A percentile compares a stretch with the other conserved stretches of the same genome.
These are phyloP conservation scores for Abrus pulchellus DNA, from an alignment of 306 rosid species.

Conservation along the genomic window DNA sequence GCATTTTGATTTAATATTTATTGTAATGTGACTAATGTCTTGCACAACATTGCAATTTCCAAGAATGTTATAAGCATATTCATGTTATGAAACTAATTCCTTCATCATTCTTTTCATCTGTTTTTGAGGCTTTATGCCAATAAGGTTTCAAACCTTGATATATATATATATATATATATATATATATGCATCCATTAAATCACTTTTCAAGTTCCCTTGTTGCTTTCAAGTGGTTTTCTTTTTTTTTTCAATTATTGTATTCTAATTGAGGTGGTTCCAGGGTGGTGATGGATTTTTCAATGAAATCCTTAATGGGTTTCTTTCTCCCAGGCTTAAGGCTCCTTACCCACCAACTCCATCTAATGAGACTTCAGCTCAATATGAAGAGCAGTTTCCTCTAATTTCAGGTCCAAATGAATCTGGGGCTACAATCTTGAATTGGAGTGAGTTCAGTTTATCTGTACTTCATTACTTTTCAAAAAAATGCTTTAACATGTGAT, in stretches of 20 bases:
- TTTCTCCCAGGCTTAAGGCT: conserved; percentile 82
- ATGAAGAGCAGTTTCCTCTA: conserved; percentile 70
- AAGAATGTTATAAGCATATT: conserved; percentile 14
- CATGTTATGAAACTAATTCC: conserved; percentile 18
- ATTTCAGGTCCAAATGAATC: conserved; percentile 57
- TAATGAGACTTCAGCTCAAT: conserved; percentile 58
- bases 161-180: neutral
- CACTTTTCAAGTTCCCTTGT: conserved; percentile 23
- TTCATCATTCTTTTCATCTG: conserved; percentile 27
- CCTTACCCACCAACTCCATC: conserved; percentile 86
- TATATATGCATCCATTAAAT: conserved; percentile 35
- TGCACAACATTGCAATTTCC: neutral
- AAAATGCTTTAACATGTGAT: conserved; percentile 45
- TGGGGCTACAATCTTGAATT: conserved; percentile 52
- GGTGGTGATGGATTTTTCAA: conserved; percentile 99
- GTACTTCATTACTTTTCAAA: conserved; percentile 41
- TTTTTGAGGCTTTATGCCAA: conserved; percentile 26
- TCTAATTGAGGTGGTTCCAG: conserved; percentile 63
- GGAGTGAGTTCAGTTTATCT: conserved; percentile 60
- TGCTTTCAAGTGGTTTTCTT: conserved; percentile 42
- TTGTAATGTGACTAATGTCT: neutral
- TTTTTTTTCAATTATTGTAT: conserved; percentile 40
- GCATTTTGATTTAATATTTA: neutral
- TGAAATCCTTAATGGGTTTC: conserved; percentile 97
- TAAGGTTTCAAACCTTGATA: conserved; percentile 18